phyloP scores from a whole-genome alignment of 2,329 filamentous ascomycete genomes.

The Colletotrichum melonis region DNA sequence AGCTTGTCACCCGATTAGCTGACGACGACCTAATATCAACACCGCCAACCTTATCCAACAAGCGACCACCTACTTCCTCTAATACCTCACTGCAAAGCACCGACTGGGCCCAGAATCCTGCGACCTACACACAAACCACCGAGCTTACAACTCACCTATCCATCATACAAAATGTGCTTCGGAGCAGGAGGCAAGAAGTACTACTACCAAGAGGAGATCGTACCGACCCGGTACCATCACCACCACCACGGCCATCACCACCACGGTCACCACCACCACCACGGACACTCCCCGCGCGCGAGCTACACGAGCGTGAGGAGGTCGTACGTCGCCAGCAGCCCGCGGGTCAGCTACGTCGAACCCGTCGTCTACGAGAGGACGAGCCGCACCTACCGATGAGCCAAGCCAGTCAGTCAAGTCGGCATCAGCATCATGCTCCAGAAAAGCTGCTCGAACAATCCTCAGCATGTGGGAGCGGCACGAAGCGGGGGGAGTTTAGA shows the following conservation, averaged over 20 bases:
- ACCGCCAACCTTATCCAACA: background rate
- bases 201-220: constrained; percentile 67
- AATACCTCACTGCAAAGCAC: background rate
- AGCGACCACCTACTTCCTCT: background rate
- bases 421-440: no score
- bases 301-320: constrained; percentile 55
- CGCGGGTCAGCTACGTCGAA: constrained; percentile 53
- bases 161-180: constrained; percentile 61
- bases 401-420: background rate
- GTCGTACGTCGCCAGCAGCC: constrained; percentile 51
- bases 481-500: constrained; percentile 4
- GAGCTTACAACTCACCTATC: background rate
- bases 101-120: background rate
- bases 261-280: constrained; percentile 48
- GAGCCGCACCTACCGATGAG: constrained; percentile 46
- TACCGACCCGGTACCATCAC: constrained; percentile 55
- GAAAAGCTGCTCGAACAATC: no score
- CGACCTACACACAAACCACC: background rate
- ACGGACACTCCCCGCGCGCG: constrained; percentile 51
- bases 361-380: constrained; percentile 52
- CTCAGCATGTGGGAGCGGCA: constrained; percentile 9
- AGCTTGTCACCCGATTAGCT: background rate
- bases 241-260: constrained; percentile 47
- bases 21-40: background rate
- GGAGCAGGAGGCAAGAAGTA: constrained; percentile 53